Percentiles rank a stretch among this genome's conserved stretches.
Evolutionary conservation across 192 early-diverging fungal genomes (phyloP).

Genomic region (Coemansia sp.): DNA sequence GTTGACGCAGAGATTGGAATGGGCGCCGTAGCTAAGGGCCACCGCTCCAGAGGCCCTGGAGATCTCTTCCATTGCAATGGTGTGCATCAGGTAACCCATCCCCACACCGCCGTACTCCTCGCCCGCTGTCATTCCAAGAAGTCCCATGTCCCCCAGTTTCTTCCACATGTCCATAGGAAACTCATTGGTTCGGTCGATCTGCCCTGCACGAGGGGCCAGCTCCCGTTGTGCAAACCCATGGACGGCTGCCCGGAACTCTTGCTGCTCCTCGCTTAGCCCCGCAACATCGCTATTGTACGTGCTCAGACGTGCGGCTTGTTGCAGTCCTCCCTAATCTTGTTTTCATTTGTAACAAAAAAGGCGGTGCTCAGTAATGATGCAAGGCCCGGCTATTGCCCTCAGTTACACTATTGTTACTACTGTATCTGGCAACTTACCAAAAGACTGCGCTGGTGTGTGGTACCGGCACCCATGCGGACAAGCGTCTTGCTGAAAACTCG

Average conservation of each 20-base stretch:
- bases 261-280: slow-evolving; percentile 71
- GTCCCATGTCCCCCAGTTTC: slow-evolving; percentile 94
- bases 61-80: slow-evolving; percentile 91
- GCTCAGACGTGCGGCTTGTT: slow-evolving; percentile 14
- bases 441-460: not conserved
- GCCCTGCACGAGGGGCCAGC: slow-evolving; percentile 72
- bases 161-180: slow-evolving; percentile 98
- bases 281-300: slow-evolving; percentile 77
- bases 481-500: slow-evolving; percentile 5
- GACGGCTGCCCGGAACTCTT: slow-evolving; percentile 74
- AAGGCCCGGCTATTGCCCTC: too few relatives aligned
- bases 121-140: slow-evolving; percentile 88
- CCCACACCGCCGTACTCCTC: slow-evolving; percentile 85
- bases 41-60: slow-evolving; percentile 86
- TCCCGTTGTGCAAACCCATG: slow-evolving; percentile 78
- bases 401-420: not conserved
- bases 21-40: slow-evolving; percentile 91
- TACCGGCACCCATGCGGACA: not conserved
- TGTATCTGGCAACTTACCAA: not conserved
- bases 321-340: not conserved
- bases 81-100: slow-evolving; percentile 90
- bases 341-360: too few relatives aligned
- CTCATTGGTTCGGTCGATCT: slow-evolving; percentile 81
- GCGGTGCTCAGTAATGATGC: too few relatives aligned
- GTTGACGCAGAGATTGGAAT: slow-evolving; percentile 97